Base-by-base conservation (phyloP, 306 rosid species). In the Sophora flavescens region DNA sequence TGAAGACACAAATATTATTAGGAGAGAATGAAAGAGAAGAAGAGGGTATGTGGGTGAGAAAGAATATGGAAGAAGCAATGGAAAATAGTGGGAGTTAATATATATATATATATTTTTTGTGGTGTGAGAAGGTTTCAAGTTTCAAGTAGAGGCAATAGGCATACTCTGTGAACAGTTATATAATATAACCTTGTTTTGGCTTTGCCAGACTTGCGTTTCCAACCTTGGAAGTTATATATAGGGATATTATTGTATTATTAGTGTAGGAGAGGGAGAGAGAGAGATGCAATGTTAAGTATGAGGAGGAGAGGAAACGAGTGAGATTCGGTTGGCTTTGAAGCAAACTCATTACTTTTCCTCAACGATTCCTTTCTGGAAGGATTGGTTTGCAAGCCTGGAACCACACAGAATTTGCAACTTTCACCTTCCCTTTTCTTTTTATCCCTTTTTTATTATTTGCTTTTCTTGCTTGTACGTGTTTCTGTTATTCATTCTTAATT, bases 301-400 rank as follows among this genome's bases (percentile, higher is more conserved):
- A 82, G 89, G 90, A 88, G 85, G 86, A 59, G 80, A 86, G 87
- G 96, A 86, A 87, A 86, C 58, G 87, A 90, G 97, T 90, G 91
- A 90, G 95, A 94, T 94, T 90, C 97, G 91, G 96, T 91, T 90
- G 95, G 93, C 86, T 89, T 90, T 84, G 93, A 94, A 94, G 98
- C 97, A 94, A 94, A 89, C 97, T 82, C 92, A 71, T 89, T 92
- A 83, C 97, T 92, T 94, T 87, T 87, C 63, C 71, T 81, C 78
- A 83, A 92, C 90, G 97, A 87, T 90, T 91, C 95, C 93, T 90
- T 86, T 86, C 89, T 89, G 88, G 85, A 91, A 81, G 87, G 87
- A 87, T 93, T 90, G 87, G 83, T 72, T 86, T 90, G 95, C 97
- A 91, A 91, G 96, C 94, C 97, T 94, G 89, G 90, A 88, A 87